A percentile compares a stretch with the other conserved stretches of the same genome.
These are phyloP conservation scores for Acanthamoeba quina DNA, from an alignment of 208 protist genomes.

Conservation along the genomic window DNA sequence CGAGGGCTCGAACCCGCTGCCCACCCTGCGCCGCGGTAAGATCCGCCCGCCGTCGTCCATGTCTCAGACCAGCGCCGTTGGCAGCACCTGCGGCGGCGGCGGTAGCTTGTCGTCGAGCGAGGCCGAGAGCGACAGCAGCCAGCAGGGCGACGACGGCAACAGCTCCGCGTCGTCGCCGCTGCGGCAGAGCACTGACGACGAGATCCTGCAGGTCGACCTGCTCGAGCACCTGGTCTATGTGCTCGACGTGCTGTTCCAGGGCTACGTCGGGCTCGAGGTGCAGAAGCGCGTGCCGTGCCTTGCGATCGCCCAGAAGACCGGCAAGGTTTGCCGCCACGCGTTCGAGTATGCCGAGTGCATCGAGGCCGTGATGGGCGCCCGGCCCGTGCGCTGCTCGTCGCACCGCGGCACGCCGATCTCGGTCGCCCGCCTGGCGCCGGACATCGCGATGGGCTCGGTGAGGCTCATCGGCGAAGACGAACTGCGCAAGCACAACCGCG, in stretches of 20 bases:
- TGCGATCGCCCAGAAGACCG: not conserved
- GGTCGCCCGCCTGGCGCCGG: not conserved
- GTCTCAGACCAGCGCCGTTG: not conserved
- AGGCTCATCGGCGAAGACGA: slow-evolving; percentile 19
- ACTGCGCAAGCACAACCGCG: slow-evolving; percentile 24
- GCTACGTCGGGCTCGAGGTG: slow-evolving; percentile 28
- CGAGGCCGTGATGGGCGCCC: slow-evolving; percentile 15
- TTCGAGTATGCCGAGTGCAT: slow-evolving; percentile 36
- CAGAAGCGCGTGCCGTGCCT: slow-evolving; percentile 12
- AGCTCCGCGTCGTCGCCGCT: not conserved
- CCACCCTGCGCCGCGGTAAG: not conserved
- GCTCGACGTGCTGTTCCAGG: slow-evolving; percentile 45
- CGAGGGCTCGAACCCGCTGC: not conserved
- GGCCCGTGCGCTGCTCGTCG: not conserved
- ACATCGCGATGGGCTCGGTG: slow-evolving; percentile 31
- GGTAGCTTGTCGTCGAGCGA: not conserved
- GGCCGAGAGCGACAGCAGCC: not conserved
- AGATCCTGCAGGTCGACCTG: slow-evolving; percentile 3
- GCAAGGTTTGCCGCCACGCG: not conserved
- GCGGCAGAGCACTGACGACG: not conserved
- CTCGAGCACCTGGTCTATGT: slow-evolving; percentile 43
- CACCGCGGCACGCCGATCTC: not conserved
- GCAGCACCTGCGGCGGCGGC: not conserved
- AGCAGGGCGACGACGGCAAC: not conserved
- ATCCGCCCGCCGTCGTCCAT: not conserved